Evolutionary conservation across 345 rosid species (phyloP), one percentile per base, ranked within the genome.

Genomic region (Eucalyptus victrix): DNA sequence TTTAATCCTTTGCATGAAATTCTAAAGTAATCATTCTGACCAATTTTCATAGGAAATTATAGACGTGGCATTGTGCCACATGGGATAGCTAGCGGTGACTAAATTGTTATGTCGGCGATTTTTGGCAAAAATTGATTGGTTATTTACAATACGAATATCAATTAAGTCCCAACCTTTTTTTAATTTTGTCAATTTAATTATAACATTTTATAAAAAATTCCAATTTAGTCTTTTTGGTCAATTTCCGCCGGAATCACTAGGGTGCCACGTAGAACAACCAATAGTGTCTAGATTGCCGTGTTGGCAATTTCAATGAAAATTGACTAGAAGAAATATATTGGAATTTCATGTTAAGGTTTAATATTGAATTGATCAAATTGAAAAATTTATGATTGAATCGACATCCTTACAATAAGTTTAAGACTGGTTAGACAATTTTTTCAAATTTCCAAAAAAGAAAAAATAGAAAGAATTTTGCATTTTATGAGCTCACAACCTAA

Each of bases 181-280:
- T 40, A 12, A 21, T 11, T 40, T 76, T 76, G 0, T 40, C 2
- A 1, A 40, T 37, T 40, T 37, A 76, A 23, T 37, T 24, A 5
- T 10, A 19, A 37, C 11, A 10, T 3, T 37, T 72, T 37, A 2
- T 2, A 37, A 3, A 6, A 72, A 21, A 9, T 19, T 19, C 4
- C 3, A 34, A 19, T 37, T 1, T 72, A 37, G 8, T 72, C 3
- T 3, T 21, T 26, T 7, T 21, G 16, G 24, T 12, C 1, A 76
- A 11, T 40, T 76, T 40, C 12, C 0, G 28, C 12, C 0, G 0
- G 0, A 40, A 37, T 3, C 8, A 5, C 8, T 37, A 5, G 2
- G 37, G 28, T 76, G 28, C 28, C 83, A 21, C 1, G 0, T 76
- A 76, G 2, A 40, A 76, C 0, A 76, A 0, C 5, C 5, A 0